phyloP scores from a whole-genome alignment of 2,329 filamentous ascomycete species.

The Ophiostoma sp. region DNA sequence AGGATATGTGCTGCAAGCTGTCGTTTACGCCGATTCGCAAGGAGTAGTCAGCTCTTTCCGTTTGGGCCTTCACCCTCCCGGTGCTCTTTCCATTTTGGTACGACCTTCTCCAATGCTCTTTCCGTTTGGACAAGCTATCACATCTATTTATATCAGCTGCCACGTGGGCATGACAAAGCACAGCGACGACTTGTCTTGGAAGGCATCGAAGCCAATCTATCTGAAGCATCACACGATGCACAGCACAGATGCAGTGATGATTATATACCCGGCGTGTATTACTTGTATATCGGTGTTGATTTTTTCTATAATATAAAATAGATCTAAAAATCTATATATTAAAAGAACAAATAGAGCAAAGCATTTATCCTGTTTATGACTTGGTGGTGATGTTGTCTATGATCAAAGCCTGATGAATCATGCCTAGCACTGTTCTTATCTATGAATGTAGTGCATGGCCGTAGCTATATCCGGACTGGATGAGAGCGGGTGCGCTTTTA shows the following conservation, averaged over 20 bases:
- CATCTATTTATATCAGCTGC: not conserved
- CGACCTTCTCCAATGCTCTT: not conserved
- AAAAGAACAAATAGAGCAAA: not conserved
- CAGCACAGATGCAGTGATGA: not conserved
- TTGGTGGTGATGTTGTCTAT: not conserved
- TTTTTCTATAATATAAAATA: not conserved
- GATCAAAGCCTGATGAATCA: no score
- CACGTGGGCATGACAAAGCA: slow-evolving; percentile 11
- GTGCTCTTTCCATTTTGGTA: not conserved
- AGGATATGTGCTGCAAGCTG: slow-evolving; percentile 13
- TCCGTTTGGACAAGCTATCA: not conserved
- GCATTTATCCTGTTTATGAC: not conserved
- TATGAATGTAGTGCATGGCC: no score
- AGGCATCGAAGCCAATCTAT: not conserved
- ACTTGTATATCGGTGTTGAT: not conserved
- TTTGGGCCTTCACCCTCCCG: not conserved
- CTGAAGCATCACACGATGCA: slow-evolving; percentile 9
- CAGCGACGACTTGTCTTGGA: not conserved
- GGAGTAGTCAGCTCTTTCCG: not conserved
- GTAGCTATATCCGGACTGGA: no score
- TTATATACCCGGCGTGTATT: not conserved
- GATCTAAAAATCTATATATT: no score
- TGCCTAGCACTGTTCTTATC: no score
- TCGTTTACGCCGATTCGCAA: not conserved
- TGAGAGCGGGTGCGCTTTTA: no score